Percentiles rank a stretch among this genome's conserved stretches.
Evolutionary conservation across 257 asterid species (phyloP).

Genomic region (Solanum clarkiae): DNA sequence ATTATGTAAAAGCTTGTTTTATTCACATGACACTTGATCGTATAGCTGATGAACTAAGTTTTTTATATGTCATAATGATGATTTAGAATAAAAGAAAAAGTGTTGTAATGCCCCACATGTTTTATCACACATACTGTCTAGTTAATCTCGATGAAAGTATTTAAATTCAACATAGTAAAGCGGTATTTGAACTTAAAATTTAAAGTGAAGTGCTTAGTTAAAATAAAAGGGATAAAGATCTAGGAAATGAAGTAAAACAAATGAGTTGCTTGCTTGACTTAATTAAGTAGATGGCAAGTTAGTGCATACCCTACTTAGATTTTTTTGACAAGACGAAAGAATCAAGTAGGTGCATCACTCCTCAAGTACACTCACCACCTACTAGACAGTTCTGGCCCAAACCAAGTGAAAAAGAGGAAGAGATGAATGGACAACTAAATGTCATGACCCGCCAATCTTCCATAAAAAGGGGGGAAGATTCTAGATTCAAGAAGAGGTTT

Average conservation of each 20-base stretch:
- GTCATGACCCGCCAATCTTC: too few relatives aligned
- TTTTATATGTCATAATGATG: background rate
- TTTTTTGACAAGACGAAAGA: too few relatives aligned
- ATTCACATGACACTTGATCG: too few relatives aligned
- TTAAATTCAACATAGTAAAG: background rate
- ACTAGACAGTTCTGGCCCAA: background rate
- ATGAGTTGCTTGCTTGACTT: background rate
- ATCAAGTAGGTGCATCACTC: background rate
- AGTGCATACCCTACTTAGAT: background rate
- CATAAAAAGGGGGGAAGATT: too few relatives aligned
- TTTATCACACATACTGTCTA: background rate
- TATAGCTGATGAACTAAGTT: too few relatives aligned
- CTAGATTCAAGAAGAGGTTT: too few relatives aligned
- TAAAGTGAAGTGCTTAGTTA: background rate
- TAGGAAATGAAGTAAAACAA: too few relatives aligned
- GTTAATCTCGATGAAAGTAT: background rate
- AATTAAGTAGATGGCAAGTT: too few relatives aligned
- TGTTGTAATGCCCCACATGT: background rate
- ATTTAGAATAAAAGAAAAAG: background rate
- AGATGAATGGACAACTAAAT: too few relatives aligned
- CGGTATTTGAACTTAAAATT: background rate
- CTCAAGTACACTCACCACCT: too few relatives aligned
- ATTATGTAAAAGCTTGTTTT: too few relatives aligned
- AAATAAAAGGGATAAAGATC: background rate
- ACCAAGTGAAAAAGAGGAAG: too few relatives aligned